Evolutionary conservation across 148 eudicot species (phyloP), one percentile per base, ranked within the genome.

Genomic region (Rhododendron williamsianum): DNA sequence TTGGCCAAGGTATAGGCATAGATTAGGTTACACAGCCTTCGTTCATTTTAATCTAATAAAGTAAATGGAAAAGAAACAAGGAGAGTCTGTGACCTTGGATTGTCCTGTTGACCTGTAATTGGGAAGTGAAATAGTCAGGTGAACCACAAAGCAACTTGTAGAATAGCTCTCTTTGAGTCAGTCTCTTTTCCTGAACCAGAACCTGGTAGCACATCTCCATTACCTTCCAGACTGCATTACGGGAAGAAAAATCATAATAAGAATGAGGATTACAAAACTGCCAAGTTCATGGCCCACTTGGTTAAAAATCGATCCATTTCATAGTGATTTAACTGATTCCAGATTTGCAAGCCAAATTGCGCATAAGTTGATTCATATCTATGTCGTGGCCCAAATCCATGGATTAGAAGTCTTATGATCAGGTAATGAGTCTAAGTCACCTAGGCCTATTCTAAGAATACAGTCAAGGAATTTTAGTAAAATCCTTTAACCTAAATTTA

Each of bases 171-270:
- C 99, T 87, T 81, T 95, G 98, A 81, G 98, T 97, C 46, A 97
- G 91, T 89, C 91, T 93, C 91, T 97, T 97, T 79, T 92, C 98
- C 91, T 94, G 90, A 86, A 89, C 87, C 82, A 97, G 87, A 81
- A 94, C 90, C 88, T 91, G 92, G 83, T 94, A 94, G 87, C 98
- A 94, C 94, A 95, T 92, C 87, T 95, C 94, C 97, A 95, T 94
- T 84, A 95, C 93, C 91, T 94, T 97, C 99, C 99, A 97, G 82
- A 95, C 99, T 97, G 89, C 67, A 82, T 69, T 33, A 46, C 72
- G 30, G 76, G 83, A 79, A 9, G 25, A 19, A 84, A 2, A 21
- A 56, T 49, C 10, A 6, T 7, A 48, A 5, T 48, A 69, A 52
- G 45, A 52, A 63, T 56, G 11, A 33, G 85, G 35, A 2, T 7